Evolutionary conservation across 225 moss, liverwort and hornwort genomes (phyloP).

Genomic region (Antitrichia curtipendula): DNA sequence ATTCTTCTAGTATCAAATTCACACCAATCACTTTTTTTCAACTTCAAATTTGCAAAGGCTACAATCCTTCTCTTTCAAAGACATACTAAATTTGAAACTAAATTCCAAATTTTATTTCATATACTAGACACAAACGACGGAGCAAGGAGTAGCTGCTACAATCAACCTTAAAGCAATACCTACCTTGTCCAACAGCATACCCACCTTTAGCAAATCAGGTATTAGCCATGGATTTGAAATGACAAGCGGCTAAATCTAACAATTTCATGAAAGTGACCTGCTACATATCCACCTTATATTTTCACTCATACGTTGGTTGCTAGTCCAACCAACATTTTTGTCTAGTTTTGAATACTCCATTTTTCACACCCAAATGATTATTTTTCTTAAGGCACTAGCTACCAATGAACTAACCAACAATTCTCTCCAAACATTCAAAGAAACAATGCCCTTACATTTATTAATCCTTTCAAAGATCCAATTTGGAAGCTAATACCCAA

Average conservation of each 20-base stretch:
- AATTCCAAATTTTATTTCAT: neutral
- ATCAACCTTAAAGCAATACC: rapidly evolving
- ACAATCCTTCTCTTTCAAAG: neutral
- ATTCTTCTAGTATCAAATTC: neutral
- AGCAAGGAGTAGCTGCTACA: rapidly evolving
- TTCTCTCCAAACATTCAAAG: neutral
- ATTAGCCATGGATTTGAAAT: neutral
- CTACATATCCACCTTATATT: neutral
- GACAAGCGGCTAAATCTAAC: neutral
- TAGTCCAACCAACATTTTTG: neutral
- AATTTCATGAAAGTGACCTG: rapidly evolving
- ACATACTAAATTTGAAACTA: rapidly evolving
- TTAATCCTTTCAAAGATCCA: neutral
- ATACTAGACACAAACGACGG: rapidly evolving
- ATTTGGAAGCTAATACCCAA: neutral
- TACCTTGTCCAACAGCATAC: neutral
- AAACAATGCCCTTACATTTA: neutral
- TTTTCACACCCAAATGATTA: rapidly evolving
- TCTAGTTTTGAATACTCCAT: neutral
- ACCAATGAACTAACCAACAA: rapidly evolving
- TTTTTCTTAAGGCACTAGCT: rapidly evolving
- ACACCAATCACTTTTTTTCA: neutral
- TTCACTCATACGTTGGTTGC: rapidly evolving
- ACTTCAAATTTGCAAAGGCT: neutral
- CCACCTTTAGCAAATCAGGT: rapidly evolving